Base-by-base conservation (phyloP, 441 rosid species). In the Adansonia rubrostipa region DNA sequence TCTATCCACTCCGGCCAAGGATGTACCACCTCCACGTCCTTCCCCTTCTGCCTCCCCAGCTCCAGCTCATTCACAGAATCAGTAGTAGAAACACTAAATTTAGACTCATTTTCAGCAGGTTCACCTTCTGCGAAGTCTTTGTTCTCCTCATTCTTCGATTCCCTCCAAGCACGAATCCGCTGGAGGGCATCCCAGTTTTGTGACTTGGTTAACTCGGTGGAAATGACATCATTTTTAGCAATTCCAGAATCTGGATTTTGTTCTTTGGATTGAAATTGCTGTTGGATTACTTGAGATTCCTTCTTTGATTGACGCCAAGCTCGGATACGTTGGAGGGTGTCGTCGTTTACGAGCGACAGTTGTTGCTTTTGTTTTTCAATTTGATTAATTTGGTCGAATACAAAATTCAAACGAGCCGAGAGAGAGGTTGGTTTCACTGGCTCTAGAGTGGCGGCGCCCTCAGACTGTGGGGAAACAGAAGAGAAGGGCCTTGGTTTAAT, bases 1-100 rank as follows among this genome's bases (percentile, higher is more conserved):
- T 96, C 98, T 47, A 92, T 88, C 99, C 98, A 96, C 86, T 96
- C 99, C 0, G 97, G 94, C 98, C 97, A 96, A 11, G 97, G 98
- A 79, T 96, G 99, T 19, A 90, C 93, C 79, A 96, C 1, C 88
- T 90, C 98, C 72, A 89, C 86, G 79, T 84, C 87, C 67, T 20
- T 81, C 68, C 83, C 77, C 54, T 74, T 84, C 83, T 63, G 75
- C 47, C 36, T 73, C 63, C 24, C 67, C 80, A 76, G 24, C 74
- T 73, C 85, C 2, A 53, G 4, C 69, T 71, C 79, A 1, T 51
- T 28, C 36, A 51, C 48, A 4, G 61, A 5, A 4, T 75, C 48
- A 33, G 56, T 57, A 51, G 13, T 69, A 17, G 58, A 66, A 17
- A 28, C 70, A 67, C 63, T 48, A 5, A 10, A 20, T 1, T 60